Percentiles rank a stretch among this genome's conserved stretches.
These are phyloP conservation scores for Paxillus involutus DNA, from an alignment of 768 basidiomycete genomes.

Conservation along the genomic window DNA sequence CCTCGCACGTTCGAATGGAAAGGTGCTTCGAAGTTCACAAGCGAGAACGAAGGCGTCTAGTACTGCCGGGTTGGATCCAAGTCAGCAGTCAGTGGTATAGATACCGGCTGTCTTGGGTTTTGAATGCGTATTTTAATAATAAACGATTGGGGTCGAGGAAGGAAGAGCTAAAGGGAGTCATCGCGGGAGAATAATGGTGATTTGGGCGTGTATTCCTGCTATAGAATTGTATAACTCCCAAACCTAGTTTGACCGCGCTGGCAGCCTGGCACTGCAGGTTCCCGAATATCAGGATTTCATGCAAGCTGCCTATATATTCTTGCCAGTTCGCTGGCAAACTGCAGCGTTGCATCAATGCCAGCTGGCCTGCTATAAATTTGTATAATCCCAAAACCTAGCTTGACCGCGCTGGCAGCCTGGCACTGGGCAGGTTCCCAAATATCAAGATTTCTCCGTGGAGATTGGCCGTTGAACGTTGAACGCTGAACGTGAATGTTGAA, in stretches of 20 bases:
- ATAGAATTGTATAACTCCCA: background rate
- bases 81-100: conserved; percentile 10
- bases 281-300: background rate
- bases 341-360: no score
- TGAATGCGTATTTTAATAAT: background rate
- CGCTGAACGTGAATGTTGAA: background rate
- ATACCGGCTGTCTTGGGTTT: conserved; percentile 11
- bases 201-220: background rate
- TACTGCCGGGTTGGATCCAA: background rate
- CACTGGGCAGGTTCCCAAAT: no score
- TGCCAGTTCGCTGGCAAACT: no score
- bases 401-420: no score
- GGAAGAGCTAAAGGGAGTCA: background rate
- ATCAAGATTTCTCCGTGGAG: background rate
- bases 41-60: background rate
- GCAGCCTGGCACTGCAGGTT: background rate
- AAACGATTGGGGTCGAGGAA: background rate
- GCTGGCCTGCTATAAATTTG: no score
- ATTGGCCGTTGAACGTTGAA: background rate
- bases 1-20: conserved; percentile 4
- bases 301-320: no score
- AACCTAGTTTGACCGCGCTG: no score
- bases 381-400: no score
- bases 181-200: background rate
- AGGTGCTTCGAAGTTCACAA: conserved; percentile 8